These are phyloP conservation scores for Oropetium thomaeum DNA, from an alignment of 176 grass and related monocot species.

Conservation along the genomic window DNA sequence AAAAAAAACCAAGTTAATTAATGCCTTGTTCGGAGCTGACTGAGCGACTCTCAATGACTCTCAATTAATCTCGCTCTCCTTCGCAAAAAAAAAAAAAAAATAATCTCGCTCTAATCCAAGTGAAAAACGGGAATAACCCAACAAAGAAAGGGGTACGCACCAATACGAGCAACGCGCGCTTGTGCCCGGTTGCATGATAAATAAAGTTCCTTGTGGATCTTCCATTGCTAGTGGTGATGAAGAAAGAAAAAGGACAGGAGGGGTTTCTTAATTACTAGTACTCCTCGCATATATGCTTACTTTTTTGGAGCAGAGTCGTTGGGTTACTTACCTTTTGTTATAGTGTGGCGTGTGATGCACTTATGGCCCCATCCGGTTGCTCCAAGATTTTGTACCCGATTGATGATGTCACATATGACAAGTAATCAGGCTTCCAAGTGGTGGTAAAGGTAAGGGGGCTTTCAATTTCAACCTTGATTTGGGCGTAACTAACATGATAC, in stretches of 20 bases:
- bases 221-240: not conserved
- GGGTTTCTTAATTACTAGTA: too few relatives aligned
- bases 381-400: not conserved
- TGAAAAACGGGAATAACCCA: too few relatives aligned
- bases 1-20: not conserved
- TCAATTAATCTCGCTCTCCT: too few relatives aligned
- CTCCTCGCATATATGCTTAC: too few relatives aligned
- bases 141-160: too few relatives aligned
- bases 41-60: too few relatives aligned
- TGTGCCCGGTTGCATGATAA: too few relatives aligned
- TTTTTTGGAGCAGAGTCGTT: conserved; percentile 28
- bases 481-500: not conserved
- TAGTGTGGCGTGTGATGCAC: not conserved
- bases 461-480: not conserved
- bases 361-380: conserved; percentile 3
- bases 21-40: conserved; percentile 28
- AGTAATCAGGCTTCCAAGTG: not conserved
- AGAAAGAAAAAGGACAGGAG: not conserved
- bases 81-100: too few relatives aligned
- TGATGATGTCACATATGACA: not conserved
- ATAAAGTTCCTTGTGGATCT: too few relatives aligned
- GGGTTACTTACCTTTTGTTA: too few relatives aligned
- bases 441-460: not conserved
- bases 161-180: too few relatives aligned
- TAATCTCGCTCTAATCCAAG: too few relatives aligned